Conservation (phyloP, 192 early-diverging fungal genomes). For the Linnemannia hyalina region DNA sequence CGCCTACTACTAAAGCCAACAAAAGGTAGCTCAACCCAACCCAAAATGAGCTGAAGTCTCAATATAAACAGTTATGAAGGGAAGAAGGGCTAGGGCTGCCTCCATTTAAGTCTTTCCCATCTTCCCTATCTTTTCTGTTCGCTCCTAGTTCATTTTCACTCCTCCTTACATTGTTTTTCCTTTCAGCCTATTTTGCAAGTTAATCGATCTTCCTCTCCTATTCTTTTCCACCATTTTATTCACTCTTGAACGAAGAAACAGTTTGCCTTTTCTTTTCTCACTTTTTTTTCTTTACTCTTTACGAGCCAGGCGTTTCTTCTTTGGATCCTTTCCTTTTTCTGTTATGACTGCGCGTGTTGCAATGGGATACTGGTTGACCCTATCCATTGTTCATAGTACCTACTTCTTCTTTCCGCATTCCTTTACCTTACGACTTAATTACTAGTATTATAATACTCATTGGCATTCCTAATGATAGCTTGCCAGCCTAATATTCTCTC, state of each 20-base stretch:
- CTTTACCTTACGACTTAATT: too few species aligned
- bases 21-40: neutral
- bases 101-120: neutral
- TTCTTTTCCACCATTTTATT: conserved; percentile 3
- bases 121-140: neutral
- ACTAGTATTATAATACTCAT: too few species aligned
- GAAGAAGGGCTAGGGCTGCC: neutral
- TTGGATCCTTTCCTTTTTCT: too few species aligned
- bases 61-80: conserved; percentile 1
- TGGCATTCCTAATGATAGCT: too few species aligned
- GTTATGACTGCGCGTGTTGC: too few species aligned
- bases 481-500: too few species aligned
- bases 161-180: conserved; percentile 3
- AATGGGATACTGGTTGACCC: too few species aligned
- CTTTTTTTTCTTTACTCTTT: neutral
- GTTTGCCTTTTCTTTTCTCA: too few species aligned
- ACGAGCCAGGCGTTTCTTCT: too few species aligned
- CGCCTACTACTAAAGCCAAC: conserved; percentile 17
- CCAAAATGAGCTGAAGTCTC: neutral
- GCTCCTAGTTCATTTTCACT: neutral
- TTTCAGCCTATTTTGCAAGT: too few species aligned
- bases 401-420: too few species aligned
- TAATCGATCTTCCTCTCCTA: neutral
- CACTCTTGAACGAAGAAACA: neutral
- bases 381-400: too few species aligned